These are phyloP conservation scores for Oryza brachyantha DNA, from an alignment of 176 grass and related monocot genomes.

Conservation along the genomic window DNA sequence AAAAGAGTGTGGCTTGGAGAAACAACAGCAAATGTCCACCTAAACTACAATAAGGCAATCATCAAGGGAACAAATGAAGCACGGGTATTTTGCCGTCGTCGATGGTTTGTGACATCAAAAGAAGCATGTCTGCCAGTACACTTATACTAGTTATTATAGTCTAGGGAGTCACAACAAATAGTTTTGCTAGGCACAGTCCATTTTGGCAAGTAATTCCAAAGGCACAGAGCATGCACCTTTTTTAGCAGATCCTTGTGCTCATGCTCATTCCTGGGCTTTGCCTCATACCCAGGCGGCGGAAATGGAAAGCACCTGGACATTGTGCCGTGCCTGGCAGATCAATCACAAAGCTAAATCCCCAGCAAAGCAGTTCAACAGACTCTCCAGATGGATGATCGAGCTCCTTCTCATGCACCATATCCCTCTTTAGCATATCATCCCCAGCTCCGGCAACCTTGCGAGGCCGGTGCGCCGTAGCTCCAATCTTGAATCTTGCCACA, in stretches of 20 bases:
- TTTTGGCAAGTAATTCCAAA: conserved; percentile 20
- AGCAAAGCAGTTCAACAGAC: neutral
- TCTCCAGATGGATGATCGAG: neutral
- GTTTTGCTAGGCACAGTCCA: no score
- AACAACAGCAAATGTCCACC: no score
- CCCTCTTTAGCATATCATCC: conserved; percentile 11
- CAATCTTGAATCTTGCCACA: no score
- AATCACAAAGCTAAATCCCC: neutral
- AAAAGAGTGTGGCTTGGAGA: no score
- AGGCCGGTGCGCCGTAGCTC: neutral
- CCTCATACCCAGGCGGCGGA: conserved; percentile 45
- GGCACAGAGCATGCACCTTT: conserved; percentile 37
- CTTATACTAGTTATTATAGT: no score
- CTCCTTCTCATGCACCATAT: conserved; percentile 39
- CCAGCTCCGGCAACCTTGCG: neutral
- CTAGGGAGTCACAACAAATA: no score
- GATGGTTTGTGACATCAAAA: neutral
- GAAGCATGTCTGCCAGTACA: neutral
- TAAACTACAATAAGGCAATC: neutral
- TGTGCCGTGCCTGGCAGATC: neutral
- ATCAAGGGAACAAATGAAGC: neutral
- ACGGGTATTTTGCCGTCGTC: neutral
- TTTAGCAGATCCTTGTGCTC: conserved; percentile 38
- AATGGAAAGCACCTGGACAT: conserved; percentile 62
- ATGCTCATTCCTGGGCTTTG: conserved; percentile 25